Conservation (phyloP, 257 asterid species). For the Eustoma russellianum region DNA sequence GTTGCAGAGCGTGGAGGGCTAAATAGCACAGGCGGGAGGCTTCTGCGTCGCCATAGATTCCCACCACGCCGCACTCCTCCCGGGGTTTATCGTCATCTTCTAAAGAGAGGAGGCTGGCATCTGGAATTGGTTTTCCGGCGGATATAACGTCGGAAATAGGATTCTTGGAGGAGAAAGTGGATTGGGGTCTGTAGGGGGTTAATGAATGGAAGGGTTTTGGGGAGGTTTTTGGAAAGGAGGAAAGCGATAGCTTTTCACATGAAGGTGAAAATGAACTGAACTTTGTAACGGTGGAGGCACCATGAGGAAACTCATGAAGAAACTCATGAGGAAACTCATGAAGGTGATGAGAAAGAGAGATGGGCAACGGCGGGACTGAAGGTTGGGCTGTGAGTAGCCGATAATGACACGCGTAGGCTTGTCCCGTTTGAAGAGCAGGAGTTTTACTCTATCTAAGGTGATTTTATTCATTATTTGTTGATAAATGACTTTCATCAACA, state of each 20-base stretch:
- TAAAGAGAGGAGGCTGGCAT: not conserved
- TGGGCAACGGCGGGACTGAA: not conserved
- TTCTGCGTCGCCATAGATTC: conserved; percentile 86
- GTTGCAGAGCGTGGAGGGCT: conserved; percentile 89
- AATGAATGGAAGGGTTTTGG: conserved; percentile 15
- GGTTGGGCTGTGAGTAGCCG: too few species aligned
- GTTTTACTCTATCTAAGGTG: too few species aligned
- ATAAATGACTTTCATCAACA: too few species aligned
- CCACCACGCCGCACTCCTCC: conserved; percentile 94
- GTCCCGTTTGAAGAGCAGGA: too few species aligned
- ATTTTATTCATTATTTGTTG: too few species aligned
- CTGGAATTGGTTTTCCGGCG: conserved; percentile 2
- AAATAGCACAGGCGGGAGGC: conserved; percentile 78
- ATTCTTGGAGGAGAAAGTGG: conserved; percentile 33
- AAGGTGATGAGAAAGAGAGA: conserved; percentile 2
- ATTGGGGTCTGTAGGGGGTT: conserved; percentile 15
- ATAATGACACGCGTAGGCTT: too few species aligned
- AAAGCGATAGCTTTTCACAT: conserved; percentile 4
- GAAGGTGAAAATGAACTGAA: conserved; percentile 14
- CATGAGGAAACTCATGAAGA: too few species aligned
- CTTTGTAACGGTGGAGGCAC: conserved; percentile 12
- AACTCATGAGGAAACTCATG: too few species aligned
- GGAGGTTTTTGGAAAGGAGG: conserved; percentile 20
- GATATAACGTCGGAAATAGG: conserved; percentile 40
- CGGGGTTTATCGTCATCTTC: conserved; percentile 40